Evolutionary conservation across 1,139 yeast species (phyloP).

Genomic region (Pichia sp.): DNA sequence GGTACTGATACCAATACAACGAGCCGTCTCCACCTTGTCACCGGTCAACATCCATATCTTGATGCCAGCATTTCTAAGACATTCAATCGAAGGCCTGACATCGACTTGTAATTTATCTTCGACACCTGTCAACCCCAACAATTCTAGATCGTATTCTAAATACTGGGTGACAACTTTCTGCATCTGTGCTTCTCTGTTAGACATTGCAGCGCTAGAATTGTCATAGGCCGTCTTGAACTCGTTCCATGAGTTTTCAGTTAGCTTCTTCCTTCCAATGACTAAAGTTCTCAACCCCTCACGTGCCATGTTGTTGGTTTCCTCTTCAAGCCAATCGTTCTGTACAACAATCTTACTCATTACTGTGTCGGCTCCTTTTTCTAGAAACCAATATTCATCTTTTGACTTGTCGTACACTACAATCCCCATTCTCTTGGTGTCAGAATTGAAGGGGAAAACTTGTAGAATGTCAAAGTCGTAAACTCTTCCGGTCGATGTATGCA

Average conservation of each 20-base stretch:
- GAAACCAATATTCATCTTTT: slow-evolving; percentile 73
- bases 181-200: slow-evolving; percentile 71
- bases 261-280: slow-evolving; percentile 79
- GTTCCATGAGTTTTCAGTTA: slow-evolving; percentile 51
- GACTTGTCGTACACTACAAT: slow-evolving; percentile 64
- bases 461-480: slow-evolving; percentile 61
- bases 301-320: slow-evolving; percentile 97
- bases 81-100: slow-evolving; percentile 87
- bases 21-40: slow-evolving; percentile 96
- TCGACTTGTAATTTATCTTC: slow-evolving; percentile 91
- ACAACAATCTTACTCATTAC: slow-evolving; percentile 87
- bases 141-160: slow-evolving; percentile 79
- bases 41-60: slow-evolving; percentile 99
- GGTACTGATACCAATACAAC: slow-evolving; percentile 94
- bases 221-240: slow-evolving; percentile 62
- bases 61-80: slow-evolving; percentile 91
- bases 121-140: slow-evolving; percentile 93
- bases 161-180: slow-evolving; percentile 61
- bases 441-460: slow-evolving; percentile 87
- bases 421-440: slow-evolving; percentile 97
- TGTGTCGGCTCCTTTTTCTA: slow-evolving; percentile 94
- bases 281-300: slow-evolving; percentile 95
- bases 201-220: slow-evolving; percentile 75
- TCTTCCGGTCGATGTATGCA: slow-evolving; percentile 59
- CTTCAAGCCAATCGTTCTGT: slow-evolving; percentile 93